Conservation (phyloP, 2,329 filamentous ascomycete genomes). For the Myriosclerotinia scirpicola region DNA sequence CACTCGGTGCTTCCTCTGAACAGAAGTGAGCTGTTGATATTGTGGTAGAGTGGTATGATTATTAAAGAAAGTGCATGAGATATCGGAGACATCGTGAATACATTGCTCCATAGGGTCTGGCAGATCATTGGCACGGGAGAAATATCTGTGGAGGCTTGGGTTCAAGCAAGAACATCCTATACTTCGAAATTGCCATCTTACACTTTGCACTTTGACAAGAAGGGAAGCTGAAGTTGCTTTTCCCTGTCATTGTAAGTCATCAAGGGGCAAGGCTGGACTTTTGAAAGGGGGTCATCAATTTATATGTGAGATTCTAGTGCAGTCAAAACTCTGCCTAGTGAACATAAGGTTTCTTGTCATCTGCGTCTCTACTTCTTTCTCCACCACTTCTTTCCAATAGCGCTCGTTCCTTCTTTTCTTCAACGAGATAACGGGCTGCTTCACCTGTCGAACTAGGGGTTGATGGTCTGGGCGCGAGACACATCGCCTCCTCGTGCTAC, state of each 20-base stretch:
- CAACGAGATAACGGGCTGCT: conserved; percentile 29
- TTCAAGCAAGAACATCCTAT: background rate
- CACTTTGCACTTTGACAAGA: conserved; percentile 1
- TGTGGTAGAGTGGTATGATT: background rate
- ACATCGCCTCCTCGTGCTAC: conserved; percentile 22
- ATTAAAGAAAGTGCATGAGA: background rate
- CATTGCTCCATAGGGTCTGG: background rate
- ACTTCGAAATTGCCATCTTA: background rate
- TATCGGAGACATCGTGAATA: background rate
- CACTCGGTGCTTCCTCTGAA: background rate
- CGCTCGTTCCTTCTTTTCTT: conserved; percentile 12
- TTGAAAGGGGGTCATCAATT: conserved; percentile 28
- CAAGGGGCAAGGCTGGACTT: conserved; percentile 28
- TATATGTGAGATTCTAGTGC: conserved; percentile 32
- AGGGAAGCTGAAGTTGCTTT: conserved; percentile 17
- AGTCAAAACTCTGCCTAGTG: conserved; percentile 31
- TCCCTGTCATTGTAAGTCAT: conserved; percentile 25
- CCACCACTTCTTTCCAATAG: conserved; percentile 31
- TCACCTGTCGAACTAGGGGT: conserved; percentile 26
- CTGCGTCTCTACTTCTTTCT: conserved; percentile 35
- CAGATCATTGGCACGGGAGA: conserved; percentile 3
- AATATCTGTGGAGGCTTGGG: conserved; percentile 9
- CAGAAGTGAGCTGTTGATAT: background rate
- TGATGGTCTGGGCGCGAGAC: conserved; percentile 21
- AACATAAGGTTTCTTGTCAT: conserved; percentile 34